Evolutionary conservation across 106 monocot species (phyloP).

Genomic region (Platanthera zijinensis): DNA sequence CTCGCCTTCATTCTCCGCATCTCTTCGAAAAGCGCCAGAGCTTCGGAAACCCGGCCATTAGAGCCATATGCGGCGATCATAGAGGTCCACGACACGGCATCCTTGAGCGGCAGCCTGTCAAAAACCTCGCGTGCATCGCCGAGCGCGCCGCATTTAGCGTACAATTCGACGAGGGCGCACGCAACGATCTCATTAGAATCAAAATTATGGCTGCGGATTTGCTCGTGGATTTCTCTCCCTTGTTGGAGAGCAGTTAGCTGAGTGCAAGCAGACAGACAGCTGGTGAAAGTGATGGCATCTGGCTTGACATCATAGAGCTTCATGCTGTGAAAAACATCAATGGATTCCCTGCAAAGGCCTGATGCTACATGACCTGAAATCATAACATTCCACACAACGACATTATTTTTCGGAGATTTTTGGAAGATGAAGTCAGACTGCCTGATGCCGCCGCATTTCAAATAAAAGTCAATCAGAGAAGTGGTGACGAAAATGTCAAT

Average conservation of each 20-base stretch:
- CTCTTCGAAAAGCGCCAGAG: slow-evolving; percentile 40
- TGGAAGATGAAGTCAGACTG: slow-evolving; percentile 35
- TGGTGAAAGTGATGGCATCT: slow-evolving; percentile 47
- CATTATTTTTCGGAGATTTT: slow-evolving; percentile 27
- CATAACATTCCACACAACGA: slow-evolving; percentile 72
- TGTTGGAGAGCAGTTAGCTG: slow-evolving; percentile 60
- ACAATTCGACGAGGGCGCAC: slow-evolving; percentile 69
- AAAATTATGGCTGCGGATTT: slow-evolving; percentile 17
- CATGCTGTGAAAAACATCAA: slow-evolving; percentile 37
- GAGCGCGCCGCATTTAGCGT: slow-evolving; percentile 78
- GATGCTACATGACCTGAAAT: slow-evolving; percentile 47
- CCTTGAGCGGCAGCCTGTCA: slow-evolving; percentile 32
- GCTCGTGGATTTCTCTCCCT: slow-evolving; percentile 55
- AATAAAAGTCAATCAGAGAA: slow-evolving; percentile 62
- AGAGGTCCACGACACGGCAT: slow-evolving; percentile 63
- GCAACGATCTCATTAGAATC: slow-evolving; percentile 52
- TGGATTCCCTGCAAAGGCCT: slow-evolving; percentile 36
- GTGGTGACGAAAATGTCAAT: slow-evolving; percentile 40
- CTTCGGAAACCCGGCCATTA: slow-evolving; percentile 48
- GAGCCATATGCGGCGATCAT: slow-evolving; percentile 74
- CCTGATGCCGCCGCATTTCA: slow-evolving; percentile 40
- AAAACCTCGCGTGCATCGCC: slow-evolving; percentile 47
- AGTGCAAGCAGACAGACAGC: slow-evolving; percentile 52
- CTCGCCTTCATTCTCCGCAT: slow-evolving; percentile 30
- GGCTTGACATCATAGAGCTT: slow-evolving; percentile 24